Percentiles rank a stretch among this genome's conserved stretches.
Conservation (phyloP, 441 rosid genomes). For the Populus hybrid region DNA sequence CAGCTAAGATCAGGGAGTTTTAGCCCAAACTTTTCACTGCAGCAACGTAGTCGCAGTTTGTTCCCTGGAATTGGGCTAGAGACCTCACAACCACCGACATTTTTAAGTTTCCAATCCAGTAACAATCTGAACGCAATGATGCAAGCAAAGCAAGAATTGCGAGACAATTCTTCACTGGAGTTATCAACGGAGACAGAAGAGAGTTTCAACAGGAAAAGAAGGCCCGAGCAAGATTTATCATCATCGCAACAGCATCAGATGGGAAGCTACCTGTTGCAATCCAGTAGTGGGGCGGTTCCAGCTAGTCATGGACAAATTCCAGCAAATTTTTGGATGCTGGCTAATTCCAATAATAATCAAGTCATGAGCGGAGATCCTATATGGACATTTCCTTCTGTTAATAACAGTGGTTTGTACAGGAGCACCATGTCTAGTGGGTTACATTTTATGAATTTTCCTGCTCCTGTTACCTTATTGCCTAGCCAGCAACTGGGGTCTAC, state of each 20-base stretch:
- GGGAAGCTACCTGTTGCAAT: constrained; percentile 54
- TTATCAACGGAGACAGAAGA: constrained; percentile 42
- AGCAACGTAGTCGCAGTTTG: constrained; percentile 43
- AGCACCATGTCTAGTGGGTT: constrained; percentile 56
- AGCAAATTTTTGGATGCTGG: constrained; percentile 64
- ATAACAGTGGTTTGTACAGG: constrained; percentile 46
- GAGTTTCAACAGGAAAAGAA: constrained; percentile 36
- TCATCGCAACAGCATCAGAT: constrained; percentile 49
- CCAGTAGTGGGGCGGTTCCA: constrained; percentile 43
- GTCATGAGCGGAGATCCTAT: constrained; percentile 61
- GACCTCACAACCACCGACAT: constrained; percentile 51
- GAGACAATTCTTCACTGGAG: constrained; percentile 48
- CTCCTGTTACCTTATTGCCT: constrained; percentile 59
- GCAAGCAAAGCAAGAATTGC: constrained; percentile 68
- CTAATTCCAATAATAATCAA: constrained; percentile 44
- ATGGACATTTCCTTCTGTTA: constrained; percentile 61
- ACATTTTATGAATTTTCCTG: constrained; percentile 75
- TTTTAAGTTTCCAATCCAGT: constrained; percentile 65
- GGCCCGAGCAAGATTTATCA: constrained; percentile 49
- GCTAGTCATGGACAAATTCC: constrained; percentile 51
- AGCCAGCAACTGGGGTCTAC: constrained; percentile 54
- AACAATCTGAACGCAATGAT: constrained; percentile 35
- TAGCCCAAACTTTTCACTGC: constrained; percentile 54
- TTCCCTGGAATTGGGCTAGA: constrained; percentile 66
- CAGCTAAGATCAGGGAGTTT: constrained; percentile 63